Conservation (phyloP, 139 green algal genomes). For the Chlorella sp. region DNA sequence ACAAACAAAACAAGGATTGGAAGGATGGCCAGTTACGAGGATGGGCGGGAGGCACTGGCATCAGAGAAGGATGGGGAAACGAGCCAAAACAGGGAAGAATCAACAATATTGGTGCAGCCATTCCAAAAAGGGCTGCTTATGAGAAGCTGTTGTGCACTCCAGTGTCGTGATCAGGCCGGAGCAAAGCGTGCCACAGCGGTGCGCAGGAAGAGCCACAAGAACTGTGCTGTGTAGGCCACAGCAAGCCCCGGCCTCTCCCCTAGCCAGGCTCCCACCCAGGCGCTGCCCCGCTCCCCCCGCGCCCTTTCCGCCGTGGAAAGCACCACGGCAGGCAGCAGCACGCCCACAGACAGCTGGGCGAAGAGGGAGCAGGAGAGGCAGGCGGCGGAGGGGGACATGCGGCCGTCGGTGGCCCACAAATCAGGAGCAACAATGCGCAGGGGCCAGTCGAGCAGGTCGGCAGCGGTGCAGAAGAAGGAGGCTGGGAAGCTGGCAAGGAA, state of each 20-base stretch:
- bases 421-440: neutral
- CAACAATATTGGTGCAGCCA: no score
- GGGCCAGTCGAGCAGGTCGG: neutral
- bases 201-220: neutral
- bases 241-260: neutral
- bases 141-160: no score
- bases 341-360: neutral
- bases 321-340: neutral
- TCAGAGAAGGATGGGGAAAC: no score
- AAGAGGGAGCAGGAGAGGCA: neutral
- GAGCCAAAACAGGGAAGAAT: no score
- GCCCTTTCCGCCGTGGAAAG: neutral
- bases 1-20: no score
- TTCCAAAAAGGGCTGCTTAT: no score
- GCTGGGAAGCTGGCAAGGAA: neutral
- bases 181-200: neutral
- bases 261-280: neutral
- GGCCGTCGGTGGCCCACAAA: neutral
- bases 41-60: no score
- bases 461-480: neutral
- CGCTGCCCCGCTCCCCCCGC: no score
- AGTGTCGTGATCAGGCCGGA: no score
- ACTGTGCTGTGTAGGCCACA: neutral
- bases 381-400: neutral
- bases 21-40: no score